These are phyloP conservation scores for Pseudovirgaria hyperparasitica DNA, from an alignment of 2,329 filamentous ascomycete species.

Conservation along the genomic window DNA sequence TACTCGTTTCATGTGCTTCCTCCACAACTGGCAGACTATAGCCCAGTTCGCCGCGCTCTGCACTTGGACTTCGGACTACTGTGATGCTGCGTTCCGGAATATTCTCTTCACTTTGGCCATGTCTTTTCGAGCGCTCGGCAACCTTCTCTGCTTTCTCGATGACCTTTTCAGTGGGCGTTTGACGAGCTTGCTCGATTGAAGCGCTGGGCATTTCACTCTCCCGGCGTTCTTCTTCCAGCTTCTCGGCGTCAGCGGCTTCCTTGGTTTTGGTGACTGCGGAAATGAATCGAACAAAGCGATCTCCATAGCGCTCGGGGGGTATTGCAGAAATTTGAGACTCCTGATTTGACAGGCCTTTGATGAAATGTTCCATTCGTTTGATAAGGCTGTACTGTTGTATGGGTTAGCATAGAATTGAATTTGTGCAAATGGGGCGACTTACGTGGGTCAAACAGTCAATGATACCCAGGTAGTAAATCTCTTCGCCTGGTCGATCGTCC, in stretches of 20 bases:
- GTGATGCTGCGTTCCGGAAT: constrained; percentile 50
- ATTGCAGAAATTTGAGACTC: constrained; percentile 85
- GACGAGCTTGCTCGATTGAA: constrained; percentile 13
- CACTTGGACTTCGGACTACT: constrained; percentile 44
- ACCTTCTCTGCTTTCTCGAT: constrained; percentile 49
- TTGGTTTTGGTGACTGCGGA: constrained; percentile 78
- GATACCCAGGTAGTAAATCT: constrained; percentile 96
- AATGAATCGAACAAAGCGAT: constrained; percentile 89
- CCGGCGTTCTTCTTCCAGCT: constrained; percentile 20
- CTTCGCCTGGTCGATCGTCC: constrained; percentile 69
- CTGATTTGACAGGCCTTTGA: constrained; percentile 81
- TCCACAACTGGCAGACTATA: constrained; percentile 72
- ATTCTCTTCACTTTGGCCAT: constrained; percentile 37
- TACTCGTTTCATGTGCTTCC: constrained; percentile 69
- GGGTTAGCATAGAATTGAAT: constrained; percentile 12
- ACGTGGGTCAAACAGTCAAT: constrained; percentile 97
- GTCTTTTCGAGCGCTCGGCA: constrained; percentile 43
- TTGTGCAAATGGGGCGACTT: constrained; percentile 31
- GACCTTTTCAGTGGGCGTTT: constrained; percentile 37
- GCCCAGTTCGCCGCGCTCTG: constrained; percentile 41
- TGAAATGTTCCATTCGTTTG: constrained; percentile 93
- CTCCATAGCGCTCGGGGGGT: constrained; percentile 79
- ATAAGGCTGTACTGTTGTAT: constrained; percentile 69
- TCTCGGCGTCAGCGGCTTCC: constrained; percentile 60
- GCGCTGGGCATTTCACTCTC: constrained; percentile 24